Conservation (phyloP, 768 basidiomycete genomes). For the Stropharia rugosoannulata region DNA sequence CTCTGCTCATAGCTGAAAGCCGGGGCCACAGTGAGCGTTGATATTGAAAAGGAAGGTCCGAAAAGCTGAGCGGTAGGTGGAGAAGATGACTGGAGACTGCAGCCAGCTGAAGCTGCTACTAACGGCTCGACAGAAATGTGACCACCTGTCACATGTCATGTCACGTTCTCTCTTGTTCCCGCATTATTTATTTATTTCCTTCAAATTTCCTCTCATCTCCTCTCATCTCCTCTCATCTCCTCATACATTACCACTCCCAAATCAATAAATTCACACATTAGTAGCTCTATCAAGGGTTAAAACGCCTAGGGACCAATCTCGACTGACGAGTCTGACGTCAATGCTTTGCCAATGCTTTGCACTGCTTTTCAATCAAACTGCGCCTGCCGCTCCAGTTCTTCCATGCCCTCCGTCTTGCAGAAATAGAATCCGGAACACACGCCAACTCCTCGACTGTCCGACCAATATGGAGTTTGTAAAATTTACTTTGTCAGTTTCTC, state of each 20-base stretch:
- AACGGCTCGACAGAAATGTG: constrained; percentile 1
- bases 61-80: neutral
- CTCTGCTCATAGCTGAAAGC: constrained; percentile 32
- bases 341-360: no score
- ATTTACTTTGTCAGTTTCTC: no score
- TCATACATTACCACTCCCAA: no score
- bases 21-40: constrained; percentile 3
- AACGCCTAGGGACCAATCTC: no score
- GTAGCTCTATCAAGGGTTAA: no score
- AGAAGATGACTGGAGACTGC: neutral
- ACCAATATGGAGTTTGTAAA: no score
- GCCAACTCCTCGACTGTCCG: neutral
- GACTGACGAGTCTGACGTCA: no score
- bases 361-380: no score
- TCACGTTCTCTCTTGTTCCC: neutral
- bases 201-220: no score
- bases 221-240: no score
- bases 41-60: neutral
- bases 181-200: neutral
- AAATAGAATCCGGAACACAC: neutral
- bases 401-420: neutral
- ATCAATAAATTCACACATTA: no score
- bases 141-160: neutral
- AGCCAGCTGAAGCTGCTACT: neutral
- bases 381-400: no score